These are phyloP conservation scores for Sporothrix euskadiensis DNA, from an alignment of 2,329 filamentous ascomycete species.

Conservation along the genomic window DNA sequence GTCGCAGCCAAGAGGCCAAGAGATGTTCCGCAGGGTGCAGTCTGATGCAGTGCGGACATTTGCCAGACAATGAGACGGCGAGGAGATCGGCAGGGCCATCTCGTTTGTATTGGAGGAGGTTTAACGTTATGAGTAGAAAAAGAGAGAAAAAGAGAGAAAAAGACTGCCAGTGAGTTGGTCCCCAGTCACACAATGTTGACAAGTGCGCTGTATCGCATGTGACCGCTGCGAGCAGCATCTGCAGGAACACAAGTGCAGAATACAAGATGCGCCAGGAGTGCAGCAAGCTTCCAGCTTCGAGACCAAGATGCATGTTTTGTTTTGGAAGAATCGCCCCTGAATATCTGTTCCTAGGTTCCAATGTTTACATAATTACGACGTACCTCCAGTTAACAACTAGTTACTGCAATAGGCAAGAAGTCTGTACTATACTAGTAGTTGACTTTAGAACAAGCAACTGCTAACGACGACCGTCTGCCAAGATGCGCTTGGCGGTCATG, in stretches of 20 bases:
- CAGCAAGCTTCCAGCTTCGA: background rate
- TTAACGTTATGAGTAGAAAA: background rate
- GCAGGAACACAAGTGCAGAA: constrained; percentile 2
- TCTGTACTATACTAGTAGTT: background rate
- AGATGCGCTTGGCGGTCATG: background rate
- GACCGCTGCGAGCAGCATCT: background rate
- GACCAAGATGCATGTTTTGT: background rate
- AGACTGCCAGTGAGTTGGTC: background rate
- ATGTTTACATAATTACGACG: background rate
- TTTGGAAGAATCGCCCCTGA: background rate
- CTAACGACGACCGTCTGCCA: background rate
- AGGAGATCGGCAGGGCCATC: background rate
- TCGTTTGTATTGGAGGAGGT: background rate
- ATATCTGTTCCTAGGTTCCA: background rate
- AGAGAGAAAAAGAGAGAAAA: background rate
- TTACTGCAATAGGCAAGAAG: constrained; percentile 7
- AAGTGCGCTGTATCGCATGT: background rate
- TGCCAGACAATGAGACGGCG: background rate
- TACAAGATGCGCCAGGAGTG: background rate
- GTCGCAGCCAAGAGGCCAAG: background rate
- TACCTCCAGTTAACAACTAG: background rate
- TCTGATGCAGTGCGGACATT: background rate
- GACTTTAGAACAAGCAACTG: constrained; percentile 15
- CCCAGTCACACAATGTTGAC: background rate
- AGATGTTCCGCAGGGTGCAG: background rate